Conservation (phyloP, 345 rosid species). For the Linum usitatissimum region DNA sequence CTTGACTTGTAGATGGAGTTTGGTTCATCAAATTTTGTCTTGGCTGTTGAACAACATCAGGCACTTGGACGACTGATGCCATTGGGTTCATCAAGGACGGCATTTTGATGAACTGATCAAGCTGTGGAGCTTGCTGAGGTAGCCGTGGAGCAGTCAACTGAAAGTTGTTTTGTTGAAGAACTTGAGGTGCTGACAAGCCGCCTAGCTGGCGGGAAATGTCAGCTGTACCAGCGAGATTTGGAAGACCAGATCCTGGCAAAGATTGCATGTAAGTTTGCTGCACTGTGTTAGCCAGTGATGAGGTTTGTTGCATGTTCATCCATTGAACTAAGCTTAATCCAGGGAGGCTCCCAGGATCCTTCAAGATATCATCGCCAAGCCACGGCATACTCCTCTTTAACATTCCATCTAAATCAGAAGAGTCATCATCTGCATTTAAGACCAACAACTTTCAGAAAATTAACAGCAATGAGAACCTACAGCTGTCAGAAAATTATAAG, state of each 20-base stretch:
- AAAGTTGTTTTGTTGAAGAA: slow-evolving; percentile 32
- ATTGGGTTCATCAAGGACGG: slow-evolving; percentile 24
- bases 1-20: slow-evolving; percentile 30
- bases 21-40: slow-evolving; percentile 38
- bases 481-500: slow-evolving; percentile 1
- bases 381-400: slow-evolving; percentile 87
- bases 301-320: slow-evolving; percentile 84
- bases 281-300: slow-evolving; percentile 37
- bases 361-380: slow-evolving; percentile 69
- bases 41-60: slow-evolving; percentile 35
- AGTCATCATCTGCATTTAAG: slow-evolving; percentile 54
- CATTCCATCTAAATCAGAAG: slow-evolving; percentile 52
- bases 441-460: slow-evolving; percentile 10
- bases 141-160: slow-evolving; percentile 32
- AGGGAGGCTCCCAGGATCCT: slow-evolving; percentile 53
- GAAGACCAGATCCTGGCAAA: slow-evolving; percentile 34
- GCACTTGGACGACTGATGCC: slow-evolving; percentile 24
- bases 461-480: not conserved
- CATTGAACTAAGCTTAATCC: slow-evolving; percentile 81
- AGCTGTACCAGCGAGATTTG: slow-evolving; percentile 26
- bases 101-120: slow-evolving; percentile 37
- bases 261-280: slow-evolving; percentile 41
- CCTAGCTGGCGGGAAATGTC: slow-evolving; percentile 48
- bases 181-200: slow-evolving; percentile 26
- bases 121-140: slow-evolving; percentile 38